Conservation (phyloP, 441 rosid genomes). For the Gossypium gossypioides region DNA sequence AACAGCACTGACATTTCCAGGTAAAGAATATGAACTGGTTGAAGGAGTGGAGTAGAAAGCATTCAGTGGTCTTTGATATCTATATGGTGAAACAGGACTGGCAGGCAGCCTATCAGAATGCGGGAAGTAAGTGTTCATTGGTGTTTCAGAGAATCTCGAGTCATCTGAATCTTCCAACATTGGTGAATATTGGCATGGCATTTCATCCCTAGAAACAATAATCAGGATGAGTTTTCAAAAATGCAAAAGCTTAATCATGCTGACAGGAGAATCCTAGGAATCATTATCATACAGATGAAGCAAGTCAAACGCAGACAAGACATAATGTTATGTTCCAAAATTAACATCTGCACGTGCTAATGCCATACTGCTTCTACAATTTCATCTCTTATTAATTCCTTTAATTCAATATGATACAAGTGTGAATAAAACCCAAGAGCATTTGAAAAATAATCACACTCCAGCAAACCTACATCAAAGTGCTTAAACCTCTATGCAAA, state of each 20-base stretch:
- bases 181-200: conserved; percentile 81
- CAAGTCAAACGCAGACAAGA: background rate
- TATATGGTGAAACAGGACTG: conserved; percentile 81
- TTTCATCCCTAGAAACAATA: conserved; percentile 56
- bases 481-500: background rate
- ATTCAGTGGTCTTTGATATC: conserved; percentile 47
- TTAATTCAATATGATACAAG: background rate
- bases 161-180: conserved; percentile 90
- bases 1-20: conserved; percentile 21
- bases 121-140: conserved; percentile 38
- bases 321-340: background rate
- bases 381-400: background rate
- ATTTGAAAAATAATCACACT: background rate
- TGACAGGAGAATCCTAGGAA: background rate
- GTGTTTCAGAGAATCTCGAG: conserved; percentile 50
- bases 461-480: background rate
- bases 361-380: background rate
- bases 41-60: conserved; percentile 32
- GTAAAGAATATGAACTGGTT: conserved; percentile 27
- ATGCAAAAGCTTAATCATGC: background rate
- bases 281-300: background rate
- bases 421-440: background rate
- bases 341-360: background rate
- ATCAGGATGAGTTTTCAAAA: background rate
- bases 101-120: conserved; percentile 62